Conservation (phyloP, 306 rosid genomes). For the Pterocarpus santalinus region DNA sequence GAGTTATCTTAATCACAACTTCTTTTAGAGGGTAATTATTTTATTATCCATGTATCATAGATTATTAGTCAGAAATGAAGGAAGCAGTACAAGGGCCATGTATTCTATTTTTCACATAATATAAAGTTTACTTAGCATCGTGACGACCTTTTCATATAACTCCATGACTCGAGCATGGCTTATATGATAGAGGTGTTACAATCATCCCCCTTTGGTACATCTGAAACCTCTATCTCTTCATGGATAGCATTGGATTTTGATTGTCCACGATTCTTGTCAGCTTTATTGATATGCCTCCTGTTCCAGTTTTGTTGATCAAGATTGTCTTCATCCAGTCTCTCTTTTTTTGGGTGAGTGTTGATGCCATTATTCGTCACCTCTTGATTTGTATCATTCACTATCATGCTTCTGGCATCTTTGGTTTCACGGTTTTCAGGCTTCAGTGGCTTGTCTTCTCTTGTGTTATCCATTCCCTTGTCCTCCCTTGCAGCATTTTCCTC, state of each 20-base stretch:
- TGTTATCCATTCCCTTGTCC: slow-evolving; percentile 4
- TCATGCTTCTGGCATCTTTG: slow-evolving; percentile 32
- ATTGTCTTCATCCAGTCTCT: slow-evolving; percentile 30
- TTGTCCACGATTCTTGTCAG: slow-evolving; percentile 36
- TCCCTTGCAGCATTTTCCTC: slow-evolving; percentile 22
- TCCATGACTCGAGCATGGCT: too few relatives aligned
- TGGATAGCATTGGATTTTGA: slow-evolving; percentile 17
- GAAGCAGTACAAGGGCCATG: too few relatives aligned
- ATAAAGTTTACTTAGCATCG: too few relatives aligned
- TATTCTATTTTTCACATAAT: too few relatives aligned
- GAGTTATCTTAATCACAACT: too few relatives aligned
- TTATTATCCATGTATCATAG: too few relatives aligned
- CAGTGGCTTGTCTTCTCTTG: slow-evolving; percentile 35
- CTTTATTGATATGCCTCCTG: slow-evolving; percentile 41
- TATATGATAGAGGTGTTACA: too few relatives aligned
- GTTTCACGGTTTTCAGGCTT: slow-evolving; percentile 41
- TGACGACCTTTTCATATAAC: too few relatives aligned
- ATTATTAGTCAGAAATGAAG: too few relatives aligned
- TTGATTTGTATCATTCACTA: slow-evolving; percentile 31
- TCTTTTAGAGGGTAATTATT: too few relatives aligned
- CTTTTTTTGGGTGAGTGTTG: slow-evolving; percentile 16
- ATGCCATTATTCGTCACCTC: slow-evolving; percentile 38
- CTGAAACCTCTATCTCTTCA: slow-evolving; percentile 40
- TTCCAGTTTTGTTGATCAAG: slow-evolving; percentile 44
- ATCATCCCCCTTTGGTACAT: slow-evolving; percentile 42